These are phyloP conservation scores for Metarhizium guizhouense DNA, from an alignment of 2,329 filamentous ascomycete genomes.

Conservation along the genomic window DNA sequence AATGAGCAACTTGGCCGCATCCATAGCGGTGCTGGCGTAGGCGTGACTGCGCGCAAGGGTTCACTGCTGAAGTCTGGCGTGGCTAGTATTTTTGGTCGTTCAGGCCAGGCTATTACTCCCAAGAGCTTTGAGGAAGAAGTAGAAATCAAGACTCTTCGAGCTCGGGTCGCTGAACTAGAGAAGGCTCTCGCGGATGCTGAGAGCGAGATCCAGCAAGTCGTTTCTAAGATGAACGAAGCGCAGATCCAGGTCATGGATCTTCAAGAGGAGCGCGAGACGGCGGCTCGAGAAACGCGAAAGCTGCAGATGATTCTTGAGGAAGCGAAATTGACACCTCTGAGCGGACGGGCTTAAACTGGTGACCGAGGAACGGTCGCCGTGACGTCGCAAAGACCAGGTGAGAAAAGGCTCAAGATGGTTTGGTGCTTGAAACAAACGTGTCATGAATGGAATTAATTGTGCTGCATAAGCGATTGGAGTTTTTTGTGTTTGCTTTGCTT, in stretches of 20 bases:
- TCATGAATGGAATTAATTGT: conserved; percentile 4
- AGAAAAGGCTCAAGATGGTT: not conserved
- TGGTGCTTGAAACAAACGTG: not conserved
- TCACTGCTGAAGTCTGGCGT: conserved; percentile 25
- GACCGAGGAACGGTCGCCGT: not conserved
- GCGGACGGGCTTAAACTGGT: conserved; percentile 4
- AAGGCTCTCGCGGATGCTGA: conserved; percentile 53
- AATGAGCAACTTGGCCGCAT: conserved; percentile 69
- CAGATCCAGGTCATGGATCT: conserved; percentile 79
- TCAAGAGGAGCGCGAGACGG: conserved; percentile 66
- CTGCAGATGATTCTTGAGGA: conserved; percentile 58
- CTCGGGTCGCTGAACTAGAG: conserved; percentile 77
- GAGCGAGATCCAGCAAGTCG: conserved; percentile 73
- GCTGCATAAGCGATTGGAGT: conserved; percentile 31
- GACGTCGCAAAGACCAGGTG: not conserved
- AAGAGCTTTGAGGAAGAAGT: conserved; percentile 64
- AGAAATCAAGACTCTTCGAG: conserved; percentile 67
- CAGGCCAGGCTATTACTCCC: conserved; percentile 43
- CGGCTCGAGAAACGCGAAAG: conserved; percentile 60
- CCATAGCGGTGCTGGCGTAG: conserved; percentile 34
- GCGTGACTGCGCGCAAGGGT: conserved; percentile 22
- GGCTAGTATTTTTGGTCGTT: conserved; percentile 21
- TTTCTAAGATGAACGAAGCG: conserved; percentile 68
- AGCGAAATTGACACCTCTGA: conserved; percentile 47
- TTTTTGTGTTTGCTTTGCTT: conserved; percentile 17